These are phyloP conservation scores for Aspergillus puulaauensis DNA, from an alignment of 2,329 filamentous ascomycete genomes.

Conservation along the genomic window DNA sequence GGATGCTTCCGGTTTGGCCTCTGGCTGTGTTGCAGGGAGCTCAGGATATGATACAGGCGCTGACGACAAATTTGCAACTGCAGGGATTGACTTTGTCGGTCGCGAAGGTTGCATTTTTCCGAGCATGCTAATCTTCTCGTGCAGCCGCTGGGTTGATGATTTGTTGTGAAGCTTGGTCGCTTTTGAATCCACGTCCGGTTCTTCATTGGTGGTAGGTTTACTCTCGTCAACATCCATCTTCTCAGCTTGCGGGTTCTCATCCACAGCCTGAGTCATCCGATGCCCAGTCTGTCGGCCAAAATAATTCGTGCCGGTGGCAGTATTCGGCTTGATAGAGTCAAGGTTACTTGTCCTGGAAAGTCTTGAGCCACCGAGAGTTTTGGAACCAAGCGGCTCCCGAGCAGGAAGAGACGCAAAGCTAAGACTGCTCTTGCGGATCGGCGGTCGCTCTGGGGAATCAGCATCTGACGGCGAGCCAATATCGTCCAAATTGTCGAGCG, in stretches of 20 bases:
- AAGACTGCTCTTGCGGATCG: conserved; percentile 89
- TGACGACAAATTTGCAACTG: conserved; percentile 27
- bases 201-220: conserved; percentile 49
- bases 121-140: conserved; percentile 84
- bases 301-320: conserved; percentile 64
- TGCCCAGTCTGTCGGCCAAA: conserved; percentile 69
- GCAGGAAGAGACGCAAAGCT: conserved; percentile 92
- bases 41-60: conserved; percentile 39
- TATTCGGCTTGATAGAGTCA: conserved; percentile 55
- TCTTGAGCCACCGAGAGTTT: conserved; percentile 71
- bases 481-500: conserved; percentile 43
- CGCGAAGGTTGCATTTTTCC: conserved; percentile 54
- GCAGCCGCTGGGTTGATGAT: conserved; percentile 87
- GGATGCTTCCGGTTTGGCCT: conserved; percentile 24
- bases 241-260: conserved; percentile 47
- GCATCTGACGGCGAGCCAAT: conserved; percentile 49
- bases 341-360: conserved; percentile 76
- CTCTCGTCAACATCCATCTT: conserved; percentile 54
- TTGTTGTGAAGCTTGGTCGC: conserved; percentile 69
- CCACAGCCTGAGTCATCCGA: conserved; percentile 33
- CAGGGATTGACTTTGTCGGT: conserved; percentile 47
- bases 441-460: conserved; percentile 56
- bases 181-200: conserved; percentile 50
- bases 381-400: conserved; percentile 82
- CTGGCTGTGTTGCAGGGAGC: conserved; percentile 29